A percentile compares a stretch with the other conserved stretches of the same genome.
Evolutionary conservation across 2,329 filamentous ascomycete species (phyloP).

Genomic region (Leptographium wingfieldii): DNA sequence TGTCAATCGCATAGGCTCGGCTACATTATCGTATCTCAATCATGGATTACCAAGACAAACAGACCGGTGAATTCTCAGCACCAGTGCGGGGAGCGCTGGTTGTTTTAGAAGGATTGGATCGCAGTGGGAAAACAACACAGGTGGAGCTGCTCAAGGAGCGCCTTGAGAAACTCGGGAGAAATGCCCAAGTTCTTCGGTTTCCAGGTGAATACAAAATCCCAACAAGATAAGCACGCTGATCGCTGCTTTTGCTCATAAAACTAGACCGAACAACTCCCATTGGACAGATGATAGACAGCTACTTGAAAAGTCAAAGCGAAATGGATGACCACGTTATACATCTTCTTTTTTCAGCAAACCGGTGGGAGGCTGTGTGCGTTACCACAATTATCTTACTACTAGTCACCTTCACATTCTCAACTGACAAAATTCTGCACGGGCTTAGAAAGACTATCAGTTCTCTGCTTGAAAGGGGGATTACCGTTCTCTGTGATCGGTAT

Average conservation of each 20-base stretch:
- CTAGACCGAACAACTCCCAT: slow-evolving; percentile 72
- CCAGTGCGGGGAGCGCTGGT: slow-evolving; percentile 56
- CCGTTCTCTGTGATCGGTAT: slow-evolving; percentile 81
- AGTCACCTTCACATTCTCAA: background rate
- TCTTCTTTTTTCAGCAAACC: slow-evolving; percentile 78
- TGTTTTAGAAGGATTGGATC: slow-evolving; percentile 78
- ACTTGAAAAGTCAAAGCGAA: slow-evolving; percentile 58
- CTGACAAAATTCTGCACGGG: background rate
- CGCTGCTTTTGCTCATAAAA: background rate
- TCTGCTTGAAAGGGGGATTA: slow-evolving; percentile 52
- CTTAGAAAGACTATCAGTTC: slow-evolving; percentile 36
- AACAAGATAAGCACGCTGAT: slow-evolving; percentile 1
- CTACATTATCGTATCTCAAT: background rate
- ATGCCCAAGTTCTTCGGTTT: slow-evolving; percentile 43
- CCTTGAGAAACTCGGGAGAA: slow-evolving; percentile 33
- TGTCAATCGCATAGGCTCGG: background rate
- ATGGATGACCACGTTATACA: slow-evolving; percentile 86
- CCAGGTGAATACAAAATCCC: slow-evolving; percentile 30
- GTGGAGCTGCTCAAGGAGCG: slow-evolving; percentile 53
- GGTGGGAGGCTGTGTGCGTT: slow-evolving; percentile 61
- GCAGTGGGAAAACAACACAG: slow-evolving; percentile 88
- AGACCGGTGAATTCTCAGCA: background rate
- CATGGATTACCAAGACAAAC: background rate
- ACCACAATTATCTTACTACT: background rate
- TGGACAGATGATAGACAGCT: slow-evolving; percentile 74